Evolutionary conservation across 768 basidiomycete species (phyloP), one percentile per base, ranked within the genome.

Genomic region (Galerina marginata): DNA sequence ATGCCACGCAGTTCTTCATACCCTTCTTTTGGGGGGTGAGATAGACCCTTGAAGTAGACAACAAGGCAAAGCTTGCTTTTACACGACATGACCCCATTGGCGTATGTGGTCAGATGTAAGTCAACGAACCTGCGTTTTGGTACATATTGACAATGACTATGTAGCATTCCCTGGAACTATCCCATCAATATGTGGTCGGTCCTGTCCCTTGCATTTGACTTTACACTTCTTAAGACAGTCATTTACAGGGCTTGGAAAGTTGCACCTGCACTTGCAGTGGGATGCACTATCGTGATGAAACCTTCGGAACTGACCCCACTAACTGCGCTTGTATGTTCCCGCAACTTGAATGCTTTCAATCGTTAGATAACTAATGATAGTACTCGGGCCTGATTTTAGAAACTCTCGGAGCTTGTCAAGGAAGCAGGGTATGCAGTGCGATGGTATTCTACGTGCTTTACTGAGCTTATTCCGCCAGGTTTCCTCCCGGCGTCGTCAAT

Each of bases 271-370:
- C 84, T 98, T 57, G 94, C 95, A 7, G 86, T 87, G 55, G 95
- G 96, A 38, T 96, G 94, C 76, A 93, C 93, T 23, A 89, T 96
- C 69, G 90, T 98, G 67, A 91, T 99, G 89, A 98, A 97, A 74
- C 93, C 95, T 2, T 95, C 92, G 12, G 94, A 96, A 74, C 71
- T 93, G 55, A 93, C 91, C 1, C 92, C 93, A 10, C 79, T 95
- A 50, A 91, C 93, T 25, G 92, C 92, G 7, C 80, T 95, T 65
- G 89, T 92, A 73, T 60, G 81, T 74, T 48, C 46, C 45, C 47
- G 58, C 20, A 49, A 47, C 47, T 45, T 40, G 14, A 51, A 33
- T n/a, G 12, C 36, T 23, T 37, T 37, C 33, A 36, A 33, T 36
- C 25, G 25, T 20, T 33, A 7, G 29, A 33, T 33, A 33, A 20